Evolutionary conservation across 441 rosid species (phyloP).

Genomic region (Euphorbia neoarborescens): DNA sequence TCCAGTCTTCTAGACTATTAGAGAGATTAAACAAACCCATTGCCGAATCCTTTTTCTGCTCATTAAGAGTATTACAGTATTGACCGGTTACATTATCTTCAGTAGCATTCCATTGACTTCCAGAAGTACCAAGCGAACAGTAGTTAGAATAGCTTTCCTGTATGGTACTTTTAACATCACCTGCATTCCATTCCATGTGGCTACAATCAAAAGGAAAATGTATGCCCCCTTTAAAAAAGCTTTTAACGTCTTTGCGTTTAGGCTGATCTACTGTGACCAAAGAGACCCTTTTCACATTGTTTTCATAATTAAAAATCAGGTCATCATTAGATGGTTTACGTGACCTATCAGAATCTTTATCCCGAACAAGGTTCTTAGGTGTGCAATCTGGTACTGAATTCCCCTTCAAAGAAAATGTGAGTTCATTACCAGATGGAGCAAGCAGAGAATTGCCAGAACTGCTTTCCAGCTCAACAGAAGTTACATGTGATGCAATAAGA

Average conservation of each 20-base stretch:
- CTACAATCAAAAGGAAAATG: slow-evolving; percentile 17
- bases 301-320: slow-evolving; percentile 16
- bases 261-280: slow-evolving; percentile 11
- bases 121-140: slow-evolving; percentile 9
- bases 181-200: slow-evolving; percentile 18
- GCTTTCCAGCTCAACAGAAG: slow-evolving; percentile 20
- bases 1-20: slow-evolving; percentile 14
- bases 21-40: slow-evolving; percentile 22
- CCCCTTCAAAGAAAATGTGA: slow-evolving; percentile 14
- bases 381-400: slow-evolving; percentile 8
- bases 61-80: slow-evolving; percentile 20
- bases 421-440: slow-evolving; percentile 20
- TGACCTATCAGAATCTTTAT: slow-evolving; percentile 20
- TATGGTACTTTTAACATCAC: slow-evolving; percentile 19
- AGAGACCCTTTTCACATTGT: slow-evolving; percentile 17
- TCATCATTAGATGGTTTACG: slow-evolving; percentile 14
- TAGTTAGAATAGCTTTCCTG: slow-evolving; percentile 21
- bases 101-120: slow-evolving; percentile 15
- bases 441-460: slow-evolving; percentile 13
- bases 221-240: slow-evolving; percentile 13
- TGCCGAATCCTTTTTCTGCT: slow-evolving; percentile 28
- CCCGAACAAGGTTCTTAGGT: slow-evolving; percentile 20
- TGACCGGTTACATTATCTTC: slow-evolving; percentile 17
- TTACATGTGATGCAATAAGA: slow-evolving; percentile 5
- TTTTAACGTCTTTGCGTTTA: slow-evolving; percentile 12